Conservation (phyloP, 306 rosid genomes). For the Cicer arietinum region DNA sequence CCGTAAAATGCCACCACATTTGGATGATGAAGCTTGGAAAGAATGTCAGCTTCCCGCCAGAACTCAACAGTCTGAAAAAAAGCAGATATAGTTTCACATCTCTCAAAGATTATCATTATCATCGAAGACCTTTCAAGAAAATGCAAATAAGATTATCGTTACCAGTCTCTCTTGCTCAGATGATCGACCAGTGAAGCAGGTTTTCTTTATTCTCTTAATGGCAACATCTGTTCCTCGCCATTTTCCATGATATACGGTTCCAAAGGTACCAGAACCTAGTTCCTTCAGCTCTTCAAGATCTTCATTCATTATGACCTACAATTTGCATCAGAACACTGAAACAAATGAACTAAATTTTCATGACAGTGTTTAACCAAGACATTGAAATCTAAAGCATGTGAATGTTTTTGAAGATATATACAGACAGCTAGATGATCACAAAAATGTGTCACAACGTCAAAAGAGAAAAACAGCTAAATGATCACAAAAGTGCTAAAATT, state of each 20-base stretch:
- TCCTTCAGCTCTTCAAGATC: constrained; percentile 94
- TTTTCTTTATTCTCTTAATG: constrained; percentile 92
- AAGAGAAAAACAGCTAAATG: too few relatives aligned
- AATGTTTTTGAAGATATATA: constrained; percentile 11
- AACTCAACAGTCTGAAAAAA: constrained; percentile 71
- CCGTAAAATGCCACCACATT: constrained; percentile 83
- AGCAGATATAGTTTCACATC: constrained; percentile 32
- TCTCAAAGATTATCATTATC: constrained; percentile 18
- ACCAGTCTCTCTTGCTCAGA: constrained; percentile 97
- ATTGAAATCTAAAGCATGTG: constrained; percentile 16
- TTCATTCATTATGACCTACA: constrained; percentile 78
- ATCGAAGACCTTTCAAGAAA: not conserved
- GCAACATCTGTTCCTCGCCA: constrained; percentile 98
- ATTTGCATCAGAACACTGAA: constrained; percentile 50
- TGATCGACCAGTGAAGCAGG: constrained; percentile 86
- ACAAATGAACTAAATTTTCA: constrained; percentile 28
- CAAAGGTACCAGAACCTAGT: constrained; percentile 93
- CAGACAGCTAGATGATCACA: constrained; percentile 5
- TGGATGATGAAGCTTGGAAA: constrained; percentile 90
- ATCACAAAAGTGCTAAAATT: not conserved
- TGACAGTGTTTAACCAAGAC: constrained; percentile 20
- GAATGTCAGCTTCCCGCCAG: constrained; percentile 89
- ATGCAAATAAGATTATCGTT: constrained; percentile 23
- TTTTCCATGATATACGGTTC: constrained; percentile 94
- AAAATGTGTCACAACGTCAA: not conserved